Evolutionary conservation across 805 yeast species (phyloP).

Genomic region (Priceomyces fermenticarens): DNA sequence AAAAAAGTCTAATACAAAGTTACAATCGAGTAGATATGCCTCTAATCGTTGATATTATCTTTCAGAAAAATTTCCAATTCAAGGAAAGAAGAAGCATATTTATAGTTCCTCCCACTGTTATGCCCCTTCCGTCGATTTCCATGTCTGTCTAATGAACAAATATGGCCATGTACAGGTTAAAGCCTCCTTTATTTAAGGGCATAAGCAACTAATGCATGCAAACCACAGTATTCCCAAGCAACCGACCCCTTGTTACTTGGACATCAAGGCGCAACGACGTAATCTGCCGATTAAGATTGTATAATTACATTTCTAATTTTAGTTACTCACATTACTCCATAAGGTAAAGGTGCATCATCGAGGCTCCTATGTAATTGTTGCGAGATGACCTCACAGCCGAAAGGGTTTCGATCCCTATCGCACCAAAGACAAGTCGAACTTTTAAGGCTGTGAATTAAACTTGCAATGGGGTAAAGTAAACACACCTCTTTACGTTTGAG

Average conservation of each 20-base stretch:
- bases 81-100: slow-evolving; percentile 5
- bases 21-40: too few relatives aligned
- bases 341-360: not conserved
- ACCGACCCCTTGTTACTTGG: slow-evolving; percentile 1
- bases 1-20: not conserved
- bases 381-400: too few relatives aligned
- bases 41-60: too few relatives aligned
- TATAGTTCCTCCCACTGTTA: slow-evolving; percentile 1
- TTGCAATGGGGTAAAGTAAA: too few relatives aligned
- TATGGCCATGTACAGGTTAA: not conserved
- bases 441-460: too few relatives aligned
- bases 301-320: slow-evolving; percentile 3
- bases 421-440: too few relatives aligned
- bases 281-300: not conserved
- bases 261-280: slow-evolving; percentile 1
- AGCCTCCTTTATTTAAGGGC: not conserved
- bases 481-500: too few relatives aligned
- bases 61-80: slow-evolving; percentile 2
- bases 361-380: not conserved
- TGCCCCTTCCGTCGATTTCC: not conserved
- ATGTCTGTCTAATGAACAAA: not conserved
- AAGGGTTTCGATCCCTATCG: too few relatives aligned
- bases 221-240: slow-evolving; percentile 1
- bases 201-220: not conserved
- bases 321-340: not conserved